Evolutionary conservation across 495 filamentous ascomycete species (phyloP), one percentile per base, ranked within the genome.

Genomic region (Penicillium fimorum): DNA sequence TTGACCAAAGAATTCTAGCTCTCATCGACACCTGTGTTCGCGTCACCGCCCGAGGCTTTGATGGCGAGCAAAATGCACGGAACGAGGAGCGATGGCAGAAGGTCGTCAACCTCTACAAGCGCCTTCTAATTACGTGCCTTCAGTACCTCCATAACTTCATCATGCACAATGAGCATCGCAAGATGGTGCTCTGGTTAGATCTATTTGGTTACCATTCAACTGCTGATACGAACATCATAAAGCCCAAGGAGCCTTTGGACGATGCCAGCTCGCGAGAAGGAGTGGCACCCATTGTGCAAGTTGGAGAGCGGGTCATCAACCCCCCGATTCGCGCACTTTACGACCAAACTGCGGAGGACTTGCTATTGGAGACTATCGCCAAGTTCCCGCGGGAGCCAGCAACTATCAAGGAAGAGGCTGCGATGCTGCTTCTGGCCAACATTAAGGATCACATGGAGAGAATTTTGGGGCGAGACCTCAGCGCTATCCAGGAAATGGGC

Each of bases 101-200:
- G 63, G 82, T 95, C 24, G 87, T 90, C 55, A 87, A 88, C 49
- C 70, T 78, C 18, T 80, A 92, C 73, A 97, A 97, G 71, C 92
- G 92, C 65, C 80, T 96, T 4, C 78, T 97, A 27, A 91, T 96
- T 22, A 94, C 89, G 0, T 88, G 88, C 49, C 80, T 97, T 12
- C 92, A 97, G 70, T 91, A 93, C 65, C 82, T 92, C 27, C 91
- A 96, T 66, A 97, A 97, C 63, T 88, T 93, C 71, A 88, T 92
- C 27, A 89, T 91, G 73, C 88, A 90, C 60, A 96, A 97, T 53
- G 92, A 97, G 70, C 82, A 89, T 30, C 87, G 90, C 50, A 96
- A 97, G 74, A 87, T 96, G 77, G 79, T 89, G 3, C 87, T 97
- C 27, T 97, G 92, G 92, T 78, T 91, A 40, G 88, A 90, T 64